Conservation (phyloP, 805 yeast genomes). For the Pichia eremophila region DNA sequence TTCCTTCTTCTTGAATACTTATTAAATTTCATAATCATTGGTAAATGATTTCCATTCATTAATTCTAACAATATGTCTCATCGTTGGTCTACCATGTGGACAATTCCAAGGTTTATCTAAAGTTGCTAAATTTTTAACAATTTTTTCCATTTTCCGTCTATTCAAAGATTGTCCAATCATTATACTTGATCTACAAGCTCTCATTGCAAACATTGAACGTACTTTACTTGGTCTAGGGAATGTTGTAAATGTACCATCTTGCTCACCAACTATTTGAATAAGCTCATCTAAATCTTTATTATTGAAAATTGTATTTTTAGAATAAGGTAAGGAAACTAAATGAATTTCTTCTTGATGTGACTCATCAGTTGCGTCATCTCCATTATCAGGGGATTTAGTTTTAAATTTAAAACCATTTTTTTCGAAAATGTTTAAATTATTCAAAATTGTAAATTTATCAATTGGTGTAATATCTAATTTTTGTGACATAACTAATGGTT, state of each 20-base stretch:
- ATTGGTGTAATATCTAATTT: slow-evolving; percentile 57
- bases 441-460: slow-evolving; percentile 68
- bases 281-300: slow-evolving; percentile 68
- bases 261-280: slow-evolving; percentile 53
- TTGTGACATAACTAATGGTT: slow-evolving; percentile 57
- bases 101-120: slow-evolving; percentile 93
- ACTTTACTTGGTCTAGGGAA: slow-evolving; percentile 63
- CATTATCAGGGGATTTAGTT: slow-evolving; percentile 32
- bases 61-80: slow-evolving; percentile 75
- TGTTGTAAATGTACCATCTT: slow-evolving; percentile 31
- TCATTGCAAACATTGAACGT: slow-evolving; percentile 79
- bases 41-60: slow-evolving; percentile 35
- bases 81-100: slow-evolving; percentile 97
- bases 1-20: no score
- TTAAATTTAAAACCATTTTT: slow-evolving; percentile 69
- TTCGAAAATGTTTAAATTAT: slow-evolving; percentile 45
- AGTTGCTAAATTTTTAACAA: slow-evolving; percentile 58
- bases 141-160: slow-evolving; percentile 48
- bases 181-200: slow-evolving; percentile 88
- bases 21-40: slow-evolving; percentile 30
- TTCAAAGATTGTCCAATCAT: slow-evolving; percentile 82
- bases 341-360: slow-evolving; percentile 29
- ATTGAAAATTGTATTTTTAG: slow-evolving; percentile 61
- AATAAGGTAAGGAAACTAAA: slow-evolving; percentile 60
- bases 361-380: slow-evolving; percentile 25